Conservation (phyloP, 2,329 filamentous ascomycete species). For the Penicillium sp. region DNA sequence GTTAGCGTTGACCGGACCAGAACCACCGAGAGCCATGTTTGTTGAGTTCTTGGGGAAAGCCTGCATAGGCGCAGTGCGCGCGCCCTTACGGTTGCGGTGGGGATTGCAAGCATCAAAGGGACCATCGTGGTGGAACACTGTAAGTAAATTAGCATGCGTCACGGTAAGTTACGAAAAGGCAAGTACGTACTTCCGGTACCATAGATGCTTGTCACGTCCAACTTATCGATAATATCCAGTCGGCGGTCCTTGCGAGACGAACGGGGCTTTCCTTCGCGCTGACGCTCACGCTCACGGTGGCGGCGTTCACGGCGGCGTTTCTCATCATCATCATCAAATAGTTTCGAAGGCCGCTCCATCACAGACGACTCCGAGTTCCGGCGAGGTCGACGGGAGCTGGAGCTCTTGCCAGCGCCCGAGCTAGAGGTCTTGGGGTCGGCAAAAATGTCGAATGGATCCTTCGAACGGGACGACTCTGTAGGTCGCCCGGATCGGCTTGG, state of each 20-base stretch:
- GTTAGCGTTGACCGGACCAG: constrained; percentile 77
- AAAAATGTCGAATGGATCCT: constrained; percentile 50
- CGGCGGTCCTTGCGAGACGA: constrained; percentile 42
- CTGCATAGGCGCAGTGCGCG: constrained; percentile 86
- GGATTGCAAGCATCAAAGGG: constrained; percentile 97
- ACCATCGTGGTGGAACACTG: constrained; percentile 96
- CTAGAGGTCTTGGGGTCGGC: constrained; percentile 42
- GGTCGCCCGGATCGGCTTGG: constrained; percentile 23
- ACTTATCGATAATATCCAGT: constrained; percentile 90
- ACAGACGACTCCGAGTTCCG: constrained; percentile 67
- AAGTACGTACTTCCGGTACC: constrained; percentile 70
- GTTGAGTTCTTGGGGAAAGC: constrained; percentile 90
- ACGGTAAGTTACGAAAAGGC: background rate
- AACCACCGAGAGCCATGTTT: constrained; percentile 88
- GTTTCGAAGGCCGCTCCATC: constrained; percentile 52
- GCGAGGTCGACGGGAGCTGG: constrained; percentile 45
- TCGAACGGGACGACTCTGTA: constrained; percentile 16
- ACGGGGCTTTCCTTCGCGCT: constrained; percentile 40
- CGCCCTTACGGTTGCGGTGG: constrained; percentile 83
- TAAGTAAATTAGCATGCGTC: background rate
- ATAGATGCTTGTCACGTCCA: constrained; percentile 95
- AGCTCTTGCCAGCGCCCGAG: constrained; percentile 28
- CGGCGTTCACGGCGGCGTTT: constrained; percentile 51
- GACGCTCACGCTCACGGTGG: constrained; percentile 53
- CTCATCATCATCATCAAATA: constrained; percentile 52